These are phyloP conservation scores for Beauveria asiatica DNA, from an alignment of 2,329 filamentous ascomycete genomes.

Conservation along the genomic window DNA sequence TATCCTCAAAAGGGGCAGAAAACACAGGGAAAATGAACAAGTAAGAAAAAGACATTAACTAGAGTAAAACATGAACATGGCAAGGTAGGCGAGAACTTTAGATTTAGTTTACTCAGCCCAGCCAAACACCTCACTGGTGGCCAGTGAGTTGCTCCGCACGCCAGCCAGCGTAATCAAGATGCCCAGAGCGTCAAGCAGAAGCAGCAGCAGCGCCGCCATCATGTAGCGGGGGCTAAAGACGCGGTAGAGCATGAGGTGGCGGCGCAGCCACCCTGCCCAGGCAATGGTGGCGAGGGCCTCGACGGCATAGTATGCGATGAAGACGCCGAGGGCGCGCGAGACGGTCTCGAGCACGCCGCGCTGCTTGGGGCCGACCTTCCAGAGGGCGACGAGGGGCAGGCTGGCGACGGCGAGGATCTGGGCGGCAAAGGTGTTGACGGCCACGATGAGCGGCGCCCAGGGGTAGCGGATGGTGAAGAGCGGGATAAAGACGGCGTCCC, in stretches of 20 bases:
- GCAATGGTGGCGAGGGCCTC: slow-evolving; percentile 79
- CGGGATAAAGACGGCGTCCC: slow-evolving; percentile 91
- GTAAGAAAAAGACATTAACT: not conserved
- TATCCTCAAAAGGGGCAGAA: not conserved
- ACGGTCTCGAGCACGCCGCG: slow-evolving; percentile 61
- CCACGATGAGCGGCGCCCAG: slow-evolving; percentile 74
- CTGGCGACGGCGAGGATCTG: slow-evolving; percentile 76
- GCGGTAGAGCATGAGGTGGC: slow-evolving; percentile 93
- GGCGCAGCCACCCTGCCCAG: slow-evolving; percentile 79
- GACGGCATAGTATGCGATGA: slow-evolving; percentile 74
- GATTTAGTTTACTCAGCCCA: slow-evolving; percentile 49
- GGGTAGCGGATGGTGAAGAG: slow-evolving; percentile 77
- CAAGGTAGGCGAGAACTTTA: too few species aligned
- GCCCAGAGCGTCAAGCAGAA: slow-evolving; percentile 69
- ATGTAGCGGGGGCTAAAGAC: slow-evolving; percentile 91
- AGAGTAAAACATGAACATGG: slow-evolving; percentile 13
- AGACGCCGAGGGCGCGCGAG: slow-evolving; percentile 62
- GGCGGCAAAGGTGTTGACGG: slow-evolving; percentile 80
- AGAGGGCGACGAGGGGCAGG: slow-evolving; percentile 74
- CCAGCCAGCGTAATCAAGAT: slow-evolving; percentile 65
- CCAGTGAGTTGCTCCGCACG: slow-evolving; percentile 65
- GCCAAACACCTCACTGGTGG: slow-evolving; percentile 83
- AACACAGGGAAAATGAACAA: not conserved
- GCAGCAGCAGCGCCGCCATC: slow-evolving; percentile 61
- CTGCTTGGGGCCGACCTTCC: slow-evolving; percentile 78